These are phyloP conservation scores for Nicotiana paniculata DNA, from an alignment of 257 asterid species.

Conservation along the genomic window DNA sequence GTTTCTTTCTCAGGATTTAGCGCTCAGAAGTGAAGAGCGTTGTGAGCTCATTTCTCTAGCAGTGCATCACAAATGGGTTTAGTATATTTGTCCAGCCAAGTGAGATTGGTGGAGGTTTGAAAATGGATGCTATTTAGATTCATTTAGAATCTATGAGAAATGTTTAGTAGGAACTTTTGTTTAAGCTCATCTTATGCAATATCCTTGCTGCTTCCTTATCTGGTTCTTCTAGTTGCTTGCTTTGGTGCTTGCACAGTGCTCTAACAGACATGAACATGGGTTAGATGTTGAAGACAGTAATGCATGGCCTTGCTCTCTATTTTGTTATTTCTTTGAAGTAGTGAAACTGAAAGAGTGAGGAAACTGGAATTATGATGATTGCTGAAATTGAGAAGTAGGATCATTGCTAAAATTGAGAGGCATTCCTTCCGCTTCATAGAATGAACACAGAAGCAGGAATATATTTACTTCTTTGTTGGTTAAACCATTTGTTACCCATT, in stretches of 20 bases:
- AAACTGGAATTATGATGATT: background rate
- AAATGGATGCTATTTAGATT: background rate
- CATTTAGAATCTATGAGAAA: background rate
- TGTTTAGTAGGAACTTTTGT: background rate
- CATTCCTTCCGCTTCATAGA: background rate
- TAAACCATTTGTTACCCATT: background rate
- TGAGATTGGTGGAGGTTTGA: background rate
- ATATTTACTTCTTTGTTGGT: background rate
- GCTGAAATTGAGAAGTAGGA: too few species aligned
- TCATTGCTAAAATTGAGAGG: background rate
- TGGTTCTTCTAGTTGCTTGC: too few species aligned
- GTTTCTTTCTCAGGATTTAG: background rate
- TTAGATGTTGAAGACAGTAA: background rate
- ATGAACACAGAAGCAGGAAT: background rate
- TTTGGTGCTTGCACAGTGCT: too few species aligned
- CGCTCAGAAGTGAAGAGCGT: background rate
- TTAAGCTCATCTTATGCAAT: too few species aligned
- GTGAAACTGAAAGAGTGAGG: background rate
- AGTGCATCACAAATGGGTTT: background rate
- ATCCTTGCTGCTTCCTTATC: too few species aligned
- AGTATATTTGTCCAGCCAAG: background rate
- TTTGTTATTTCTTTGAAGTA: background rate
- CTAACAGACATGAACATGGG: background rate
- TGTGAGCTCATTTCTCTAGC: background rate
- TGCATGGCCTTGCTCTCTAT: background rate